phyloP scores from a whole-genome alignment of 106 monocot species.

The Iris macrosiphon region DNA sequence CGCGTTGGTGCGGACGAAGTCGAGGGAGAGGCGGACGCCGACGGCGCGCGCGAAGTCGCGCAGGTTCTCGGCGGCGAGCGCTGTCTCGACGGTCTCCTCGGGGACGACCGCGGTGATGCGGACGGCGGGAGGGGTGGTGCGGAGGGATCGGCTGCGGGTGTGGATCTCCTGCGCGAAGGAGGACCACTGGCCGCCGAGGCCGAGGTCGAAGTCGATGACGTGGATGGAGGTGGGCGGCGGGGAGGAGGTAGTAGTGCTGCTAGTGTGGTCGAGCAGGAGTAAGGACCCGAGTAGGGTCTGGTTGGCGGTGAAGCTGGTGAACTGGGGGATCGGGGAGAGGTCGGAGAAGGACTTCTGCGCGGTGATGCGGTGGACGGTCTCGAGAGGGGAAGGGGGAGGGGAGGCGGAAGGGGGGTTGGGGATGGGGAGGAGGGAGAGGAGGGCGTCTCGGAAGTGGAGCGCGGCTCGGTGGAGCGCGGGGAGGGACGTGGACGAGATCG shows the following conservation, averaged over 20 bases:
- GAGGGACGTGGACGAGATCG: constrained; percentile 22
- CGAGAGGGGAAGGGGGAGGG: constrained; percentile 21
- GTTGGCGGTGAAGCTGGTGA: constrained; percentile 80
- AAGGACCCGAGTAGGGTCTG: constrained; percentile 66
- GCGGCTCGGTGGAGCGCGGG: constrained; percentile 51
- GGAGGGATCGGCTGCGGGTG: constrained; percentile 31
- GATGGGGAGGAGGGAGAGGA: constrained; percentile 36
- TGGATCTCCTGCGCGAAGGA: constrained; percentile 84
- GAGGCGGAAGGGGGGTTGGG: too few species aligned
- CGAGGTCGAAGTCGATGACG: constrained; percentile 88
- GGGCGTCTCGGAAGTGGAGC: constrained; percentile 69
- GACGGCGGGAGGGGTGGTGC: constrained; percentile 26
- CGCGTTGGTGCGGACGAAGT: constrained; percentile 28
- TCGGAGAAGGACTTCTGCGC: constrained; percentile 6
- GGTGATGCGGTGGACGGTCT: neutral
- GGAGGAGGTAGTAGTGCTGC: too few species aligned
- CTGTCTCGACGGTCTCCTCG: constrained; percentile 48
- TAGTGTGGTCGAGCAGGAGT: constrained; percentile 24
- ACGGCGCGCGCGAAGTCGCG: constrained; percentile 47
- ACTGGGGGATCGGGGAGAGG: constrained; percentile 39
- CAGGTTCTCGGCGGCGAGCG: constrained; percentile 73
- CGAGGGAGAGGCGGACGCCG: constrained; percentile 39
- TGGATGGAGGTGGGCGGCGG: constrained; percentile 44
- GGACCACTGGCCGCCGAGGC: constrained; percentile 92
- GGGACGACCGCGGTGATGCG: constrained; percentile 65